These are phyloP conservation scores for Hymenoscyphus fraxineus DNA, from an alignment of 2,329 filamentous ascomycete species.

Conservation along the genomic window DNA sequence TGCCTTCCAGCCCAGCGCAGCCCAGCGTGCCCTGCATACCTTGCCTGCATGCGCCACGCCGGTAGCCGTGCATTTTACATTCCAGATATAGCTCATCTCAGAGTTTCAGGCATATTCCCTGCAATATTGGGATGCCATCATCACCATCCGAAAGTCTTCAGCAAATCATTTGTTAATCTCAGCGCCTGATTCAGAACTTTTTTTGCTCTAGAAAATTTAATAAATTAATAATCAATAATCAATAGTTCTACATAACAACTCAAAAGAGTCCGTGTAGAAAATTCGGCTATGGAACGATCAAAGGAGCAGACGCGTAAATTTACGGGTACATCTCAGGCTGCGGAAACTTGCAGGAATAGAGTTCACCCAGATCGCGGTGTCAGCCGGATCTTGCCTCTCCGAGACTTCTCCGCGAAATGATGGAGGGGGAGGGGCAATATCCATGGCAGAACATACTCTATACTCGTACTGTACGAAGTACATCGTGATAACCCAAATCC, in stretches of 20 bases:
- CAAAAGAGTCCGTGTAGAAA: too few species aligned
- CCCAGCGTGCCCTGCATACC: too few species aligned
- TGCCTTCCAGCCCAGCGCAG: background rate
- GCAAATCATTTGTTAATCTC: too few species aligned
- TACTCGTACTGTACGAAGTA: background rate
- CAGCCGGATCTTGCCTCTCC: background rate
- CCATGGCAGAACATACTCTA: background rate
- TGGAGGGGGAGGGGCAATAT: background rate
- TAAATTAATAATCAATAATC: too few species aligned
- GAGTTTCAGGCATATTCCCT: background rate
- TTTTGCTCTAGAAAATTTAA: too few species aligned
- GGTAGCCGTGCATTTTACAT: background rate
- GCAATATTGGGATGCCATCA: background rate
- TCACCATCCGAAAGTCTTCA: too few species aligned
- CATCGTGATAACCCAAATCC: background rate
- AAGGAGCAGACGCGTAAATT: too few species aligned
- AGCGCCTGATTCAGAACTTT: too few species aligned
- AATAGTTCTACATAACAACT: too few species aligned
- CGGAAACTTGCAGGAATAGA: background rate
- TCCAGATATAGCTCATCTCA: background rate
- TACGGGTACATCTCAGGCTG: too few species aligned
- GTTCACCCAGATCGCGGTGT: background rate
- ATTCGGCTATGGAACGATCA: too few species aligned
- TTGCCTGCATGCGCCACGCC: background rate
- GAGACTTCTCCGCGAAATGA: background rate